Base-by-base conservation (phyloP, 805 yeast genomes). In the Komagataella mondaviorum region DNA sequence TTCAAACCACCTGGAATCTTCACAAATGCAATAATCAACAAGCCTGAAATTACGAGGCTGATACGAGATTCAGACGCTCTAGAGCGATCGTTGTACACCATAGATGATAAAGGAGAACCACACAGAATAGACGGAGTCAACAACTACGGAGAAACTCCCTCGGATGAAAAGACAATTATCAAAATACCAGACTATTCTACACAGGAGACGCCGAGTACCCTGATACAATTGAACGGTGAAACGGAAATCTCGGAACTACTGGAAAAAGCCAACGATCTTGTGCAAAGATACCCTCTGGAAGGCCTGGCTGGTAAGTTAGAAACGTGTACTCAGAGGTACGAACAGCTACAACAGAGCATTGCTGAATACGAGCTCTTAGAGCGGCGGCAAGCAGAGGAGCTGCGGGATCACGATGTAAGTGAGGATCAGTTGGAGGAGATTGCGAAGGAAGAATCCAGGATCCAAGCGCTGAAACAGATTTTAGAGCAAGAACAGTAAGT, bases 1-100 rank as follows among this genome's bases (percentile, higher is more conserved):
- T 82, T 82, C 61, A 63, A 71, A 18, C 70, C 74, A 0, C 78
- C 85, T 0, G 87, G 88, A 0, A 73, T 80, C 3, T 83, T 83
- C 62, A 78, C 84, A 45, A 83, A 83, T 58, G 83, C 88, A 2
- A 66, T 81, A 16, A 70, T 79, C 7, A 65, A 71, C 23, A 64
- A 69, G 49, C 79, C 80, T 10, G 70, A 71, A 24, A 80, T 81
- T 52, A 78, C 82, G 2, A 65, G 71, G 18, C 64, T 83, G n/a
- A 64, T 83, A 18, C 70, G 83, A 56, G 88, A 83, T 61, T 79
- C 84, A 3, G 76, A 77, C 43, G 62, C 59, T 0, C 71, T 72
- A 44, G 85, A 81, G 56, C 75, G 68, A 43, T 66, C 77, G 1
- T 61, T 81, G 43, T 81, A 78, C 58, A 68, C 64, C 43, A 68